Evolutionary conservation across 805 yeast species (phyloP), one percentile per base, ranked within the genome.

Genomic region (Pichia nanzhaoensis): DNA sequence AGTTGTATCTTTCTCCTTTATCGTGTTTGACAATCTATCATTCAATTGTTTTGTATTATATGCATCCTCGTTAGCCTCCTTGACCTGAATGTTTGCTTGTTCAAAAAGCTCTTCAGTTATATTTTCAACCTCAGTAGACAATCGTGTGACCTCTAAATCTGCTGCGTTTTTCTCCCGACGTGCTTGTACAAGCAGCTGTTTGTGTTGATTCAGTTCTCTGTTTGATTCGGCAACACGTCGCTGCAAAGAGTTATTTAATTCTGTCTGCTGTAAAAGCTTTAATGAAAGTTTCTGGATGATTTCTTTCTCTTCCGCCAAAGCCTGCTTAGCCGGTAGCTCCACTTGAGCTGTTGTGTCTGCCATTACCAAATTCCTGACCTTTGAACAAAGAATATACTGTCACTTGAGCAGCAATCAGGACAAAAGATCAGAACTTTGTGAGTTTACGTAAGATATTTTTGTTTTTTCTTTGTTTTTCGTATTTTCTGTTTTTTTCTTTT

Each of bases 41-140:
- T 84, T 84, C 52, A 80, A 77, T 41, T 75, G 63, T 53, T 80
- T 78, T 49, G 70, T 70, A 30, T 76, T 78, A 56, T 80, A 73
- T 5, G 81, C 75, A 46, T 82, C 84, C 43, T 78, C 71, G 48
- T 85, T 77, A 0, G 95, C 95, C 50, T 80, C 77, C 40, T 83
- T 78, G 6, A 87, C 96, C 86, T 86, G 85, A 41, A 74, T 73
- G 58, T 87, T 87, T 13, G 96, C 96, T 58, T 88, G 93, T 50
- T 78, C 83, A 58, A 87, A 87, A 28, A 87, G 65, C 1, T 89
- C 78, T 1, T 82, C 86, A 1, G 89, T 77, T 39, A 87, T 64
- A 34, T 86, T 95, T 57, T 85, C 93, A 32, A 87, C 84, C 58
- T 87, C 96, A 28, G 72, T 35, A 5, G 47, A 43, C 4, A 46